These are phyloP conservation scores for Chlorella vulgaris DNA, from an alignment of 139 green algal species.

Conservation along the genomic window DNA sequence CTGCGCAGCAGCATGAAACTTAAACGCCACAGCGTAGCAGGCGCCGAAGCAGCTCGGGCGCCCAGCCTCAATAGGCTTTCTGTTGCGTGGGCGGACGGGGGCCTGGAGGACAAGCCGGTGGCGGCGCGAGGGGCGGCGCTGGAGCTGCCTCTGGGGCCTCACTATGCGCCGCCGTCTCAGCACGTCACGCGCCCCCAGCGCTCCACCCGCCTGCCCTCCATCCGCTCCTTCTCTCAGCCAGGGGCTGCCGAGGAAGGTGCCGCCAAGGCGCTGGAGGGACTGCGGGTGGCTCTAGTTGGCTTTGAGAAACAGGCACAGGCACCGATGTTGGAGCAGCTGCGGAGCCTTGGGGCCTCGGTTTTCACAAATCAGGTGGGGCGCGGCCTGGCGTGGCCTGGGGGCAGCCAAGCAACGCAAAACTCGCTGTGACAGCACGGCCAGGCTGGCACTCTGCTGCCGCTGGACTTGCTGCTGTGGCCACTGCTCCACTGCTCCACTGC, in stretches of 20 bases:
- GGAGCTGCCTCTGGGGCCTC: not conserved
- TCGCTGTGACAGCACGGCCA: too few species aligned
- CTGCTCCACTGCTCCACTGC: too few species aligned
- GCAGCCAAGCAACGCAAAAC: too few species aligned
- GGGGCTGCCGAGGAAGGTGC: not conserved
- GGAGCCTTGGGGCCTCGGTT: too few species aligned
- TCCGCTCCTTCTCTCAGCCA: not conserved
- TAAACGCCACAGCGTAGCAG: not conserved
- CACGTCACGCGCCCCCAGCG: not conserved
- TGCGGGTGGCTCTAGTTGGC: conserved; percentile 2
- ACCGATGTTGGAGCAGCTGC: not conserved
- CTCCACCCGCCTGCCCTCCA: not conserved
- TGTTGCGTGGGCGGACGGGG: not conserved
- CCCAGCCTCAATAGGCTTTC: too few species aligned
- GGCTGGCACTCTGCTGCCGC: too few species aligned
- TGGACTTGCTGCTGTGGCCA: not conserved
- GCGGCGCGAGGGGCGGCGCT: not conserved
- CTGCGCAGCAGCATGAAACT: too few species aligned
- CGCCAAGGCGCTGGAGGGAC: not conserved
- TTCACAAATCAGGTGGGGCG: too few species aligned
- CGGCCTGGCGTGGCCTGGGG: too few species aligned
- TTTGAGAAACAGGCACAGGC: not conserved
- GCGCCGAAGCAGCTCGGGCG: not conserved
- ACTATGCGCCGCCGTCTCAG: conserved; percentile 4
- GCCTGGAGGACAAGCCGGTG: not conserved